phyloP scores from a whole-genome alignment of 257 asterid genomes.

The Nicotiana paniculata region DNA sequence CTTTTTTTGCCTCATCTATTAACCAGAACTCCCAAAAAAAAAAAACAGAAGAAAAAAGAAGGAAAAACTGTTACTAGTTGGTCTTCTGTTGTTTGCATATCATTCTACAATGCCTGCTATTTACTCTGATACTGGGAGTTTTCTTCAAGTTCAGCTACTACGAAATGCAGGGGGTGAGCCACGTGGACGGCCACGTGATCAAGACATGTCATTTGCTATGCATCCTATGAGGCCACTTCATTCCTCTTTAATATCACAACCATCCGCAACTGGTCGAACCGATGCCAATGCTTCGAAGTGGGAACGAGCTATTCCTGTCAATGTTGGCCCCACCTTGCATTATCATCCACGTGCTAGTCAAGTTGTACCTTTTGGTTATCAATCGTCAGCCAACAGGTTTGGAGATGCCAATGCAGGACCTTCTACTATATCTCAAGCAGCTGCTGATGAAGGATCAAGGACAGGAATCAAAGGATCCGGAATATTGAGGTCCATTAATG shows the following conservation, averaged over 20 bases:
- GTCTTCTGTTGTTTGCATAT: not conserved
- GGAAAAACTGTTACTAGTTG: not conserved
- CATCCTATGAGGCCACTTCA: conserved; percentile 55
- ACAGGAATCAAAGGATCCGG: conserved; percentile 90
- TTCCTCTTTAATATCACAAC: conserved; percentile 45
- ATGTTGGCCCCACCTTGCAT: conserved; percentile 41
- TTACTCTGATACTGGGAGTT: conserved; percentile 29
- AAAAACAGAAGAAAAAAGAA: not conserved
- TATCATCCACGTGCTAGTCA: conserved; percentile 70
- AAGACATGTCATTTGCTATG: conserved; percentile 47
- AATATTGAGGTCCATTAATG: conserved; percentile 52
- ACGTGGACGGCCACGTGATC: conserved; percentile 42
- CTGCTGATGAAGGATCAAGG: conserved; percentile 97
- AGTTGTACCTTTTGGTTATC: conserved; percentile 55
- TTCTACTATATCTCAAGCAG: conserved; percentile 54
- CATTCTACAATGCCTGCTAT: conserved; percentile 5
- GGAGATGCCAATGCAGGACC: conserved; percentile 57
- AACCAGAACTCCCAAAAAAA: not conserved
- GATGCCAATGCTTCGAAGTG: conserved; percentile 47
- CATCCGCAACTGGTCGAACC: conserved; percentile 42
- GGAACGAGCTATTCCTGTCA: conserved; percentile 42
- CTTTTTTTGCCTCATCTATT: not conserved
- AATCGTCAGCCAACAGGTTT: conserved; percentile 47
- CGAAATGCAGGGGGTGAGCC: conserved; percentile 63
- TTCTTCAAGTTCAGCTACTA: conserved; percentile 63